Evolutionary conservation across 1,284 basidiomycete species (phyloP), one percentile per base, ranked within the genome.

Genomic region (Trichosporon sp.): DNA sequence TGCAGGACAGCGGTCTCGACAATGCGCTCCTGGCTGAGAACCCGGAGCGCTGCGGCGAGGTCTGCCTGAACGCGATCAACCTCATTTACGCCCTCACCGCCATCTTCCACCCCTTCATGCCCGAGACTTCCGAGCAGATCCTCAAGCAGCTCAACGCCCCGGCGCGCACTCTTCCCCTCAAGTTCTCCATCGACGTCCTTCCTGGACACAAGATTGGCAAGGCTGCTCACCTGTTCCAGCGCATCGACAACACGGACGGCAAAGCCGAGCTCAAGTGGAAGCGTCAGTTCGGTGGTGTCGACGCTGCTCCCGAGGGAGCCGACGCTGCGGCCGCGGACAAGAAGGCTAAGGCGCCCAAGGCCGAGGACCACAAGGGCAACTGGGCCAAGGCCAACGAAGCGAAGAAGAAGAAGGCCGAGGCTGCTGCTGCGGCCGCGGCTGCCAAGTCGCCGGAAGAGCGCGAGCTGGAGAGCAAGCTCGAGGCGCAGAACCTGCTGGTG

Each of bases 91-190:
- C 89, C 31, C 85, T 99, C 63, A 90, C 91, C 11, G 88, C 88
- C 32, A 82, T 96, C 69, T 81, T 93, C 69, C 90, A 95, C 77
- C 95, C 96, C 0, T 99, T 94, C 87, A 98, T 99, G 95, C 96
- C 96, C 37, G 85, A 88, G 25, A 95, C 92, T 0, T 87, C 89
- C 27, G 86, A 87, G 21, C 84, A 88, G 9, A 95, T 99, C 66
- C 85, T 96, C 65, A 78, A 81, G 32, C 96, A 99, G 78, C 86
- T 99, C 69, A 92, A 96, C 77, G 95, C 94, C 0, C 94, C 94
- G 2, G 85, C 89, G 2, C 87, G 95, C 57, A 82, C 85, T 10
- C 86, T 96, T 1, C 88, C 92, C 1, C 83, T 85, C 40, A 82
- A 82, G 19, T 83, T 85, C 72, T 82, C 85, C 11, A 87, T 88